Evolutionary conservation across 1,284 basidiomycete species (phyloP).

Genomic region (Macrocystidia cucumis): DNA sequence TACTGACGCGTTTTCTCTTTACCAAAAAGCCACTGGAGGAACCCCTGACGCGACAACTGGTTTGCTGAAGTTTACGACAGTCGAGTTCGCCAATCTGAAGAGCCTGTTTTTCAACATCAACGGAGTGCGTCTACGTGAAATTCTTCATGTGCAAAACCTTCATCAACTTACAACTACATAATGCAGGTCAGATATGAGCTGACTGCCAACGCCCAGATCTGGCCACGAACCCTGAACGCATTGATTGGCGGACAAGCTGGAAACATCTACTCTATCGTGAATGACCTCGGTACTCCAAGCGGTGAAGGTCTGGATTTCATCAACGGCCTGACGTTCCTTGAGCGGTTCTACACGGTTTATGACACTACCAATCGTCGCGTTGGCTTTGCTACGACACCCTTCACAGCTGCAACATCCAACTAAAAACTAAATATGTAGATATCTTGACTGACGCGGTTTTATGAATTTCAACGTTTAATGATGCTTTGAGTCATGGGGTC

Average conservation of each 20-base stretch:
- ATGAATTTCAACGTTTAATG: too few species aligned
- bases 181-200: constrained; percentile 34
- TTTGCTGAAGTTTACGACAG: constrained; percentile 43
- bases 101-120: constrained; percentile 50
- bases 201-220: constrained; percentile 52
- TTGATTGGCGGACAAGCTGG: constrained; percentile 37
- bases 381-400: constrained; percentile 50
- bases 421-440: too few species aligned
- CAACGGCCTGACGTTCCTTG: constrained; percentile 46
- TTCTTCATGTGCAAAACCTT: not conserved
- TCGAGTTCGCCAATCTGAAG: constrained; percentile 42
- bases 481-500: too few species aligned
- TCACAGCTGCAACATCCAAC: constrained; percentile 49
- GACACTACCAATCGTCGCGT: constrained; percentile 49
- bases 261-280: constrained; percentile 44
- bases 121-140: constrained; percentile 17
- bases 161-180: not conserved
- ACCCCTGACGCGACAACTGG: constrained; percentile 43
- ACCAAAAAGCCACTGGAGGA: constrained; percentile 44
- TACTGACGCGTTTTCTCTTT: constrained; percentile 42
- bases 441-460: too few species aligned
- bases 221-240: constrained; percentile 46
- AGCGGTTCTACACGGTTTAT: constrained; percentile 63
- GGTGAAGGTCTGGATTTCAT: constrained; percentile 38
- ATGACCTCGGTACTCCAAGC: constrained; percentile 34